Base-by-base conservation (phyloP, 352 stramenopile species). In the Globisporangium perplexum region DNA sequence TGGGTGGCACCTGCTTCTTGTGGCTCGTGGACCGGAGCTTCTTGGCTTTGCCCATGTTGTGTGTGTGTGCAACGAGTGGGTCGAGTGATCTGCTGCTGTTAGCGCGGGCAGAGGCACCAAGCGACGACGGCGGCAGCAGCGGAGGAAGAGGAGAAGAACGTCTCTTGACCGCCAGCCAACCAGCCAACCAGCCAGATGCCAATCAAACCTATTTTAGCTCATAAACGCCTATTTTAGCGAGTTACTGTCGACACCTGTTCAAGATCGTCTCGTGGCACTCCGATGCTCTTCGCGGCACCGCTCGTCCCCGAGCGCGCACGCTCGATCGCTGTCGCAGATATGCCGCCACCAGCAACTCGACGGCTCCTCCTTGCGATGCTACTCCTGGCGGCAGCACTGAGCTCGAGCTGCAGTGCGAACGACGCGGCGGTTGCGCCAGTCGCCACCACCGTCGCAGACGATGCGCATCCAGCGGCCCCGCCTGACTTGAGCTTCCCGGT, bases 21-120 rank as follows among this genome's bases (percentile, higher is more conserved):
- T 94, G 83, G 66, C 79, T 90, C 31, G 72, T 88, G 22, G 71
- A 74, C n/a, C 83, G 81, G 36, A 79, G 58, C 71, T 94, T 94
- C 83, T 94, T 94, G 52, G 83, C 77, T 66, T 92, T 92, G 61
- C 83, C 83, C 83, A 94, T 94, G 55, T 12, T 49, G 23, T 42
- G 4, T 44, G 28, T 51, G 28, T 43, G 28, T 33, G 6, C 5
- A 30, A 2, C 4, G 12, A 23, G 51, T n/a, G 11, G 14, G 22
- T 33, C 3, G 43, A 35, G 20, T 26, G 24, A 35, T 36, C 31
- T 47, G 48, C 6, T 4, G 24, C 18, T 43, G 30, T 2, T 53
- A n/a, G 4, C 22, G 18, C 17, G 11, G n/a, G 15, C 7, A 18
- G 28, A 23, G 31, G 7, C 43, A n/a, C n/a, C 44, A 4, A 35